Percentiles rank a stretch among this genome's conserved stretches.
Evolutionary conservation across 2,329 filamentous ascomycete genomes (phyloP).

Genomic region (Lizonia empirigonia): DNA sequence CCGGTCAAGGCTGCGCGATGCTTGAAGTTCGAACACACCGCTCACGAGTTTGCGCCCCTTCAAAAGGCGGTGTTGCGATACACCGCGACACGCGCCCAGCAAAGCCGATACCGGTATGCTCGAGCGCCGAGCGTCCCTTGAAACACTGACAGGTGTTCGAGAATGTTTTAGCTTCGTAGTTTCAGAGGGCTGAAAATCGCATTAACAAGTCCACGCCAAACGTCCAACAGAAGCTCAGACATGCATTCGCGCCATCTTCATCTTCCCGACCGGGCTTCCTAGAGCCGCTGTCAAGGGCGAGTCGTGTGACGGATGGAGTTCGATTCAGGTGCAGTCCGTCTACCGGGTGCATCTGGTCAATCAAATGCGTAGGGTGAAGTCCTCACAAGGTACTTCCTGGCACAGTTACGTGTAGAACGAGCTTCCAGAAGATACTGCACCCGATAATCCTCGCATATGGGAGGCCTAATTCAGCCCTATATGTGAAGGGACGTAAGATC

Average conservation of each 20-base stretch:
- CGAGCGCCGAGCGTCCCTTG: conserved; percentile 26
- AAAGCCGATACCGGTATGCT: conserved; percentile 18
- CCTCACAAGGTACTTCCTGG: conserved; percentile 16
- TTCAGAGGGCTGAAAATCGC: conserved; percentile 7
- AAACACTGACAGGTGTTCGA: conserved; percentile 31
- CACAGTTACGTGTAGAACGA: neutral
- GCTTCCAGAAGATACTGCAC: conserved; percentile 10
- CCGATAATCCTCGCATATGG: too few relatives aligned
- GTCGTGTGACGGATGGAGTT: conserved; percentile 13
- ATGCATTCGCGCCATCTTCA: conserved; percentile 13
- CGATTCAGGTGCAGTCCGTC: conserved; percentile 2
- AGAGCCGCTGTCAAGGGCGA: conserved; percentile 13
- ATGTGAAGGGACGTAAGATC: too few relatives aligned
- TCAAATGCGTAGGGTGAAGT: conserved; percentile 18
- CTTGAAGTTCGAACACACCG: conserved; percentile 7
- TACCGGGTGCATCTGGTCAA: conserved; percentile 16
- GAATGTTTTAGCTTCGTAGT: conserved; percentile 21
- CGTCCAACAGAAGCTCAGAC: conserved; percentile 12
- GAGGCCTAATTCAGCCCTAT: too few relatives aligned
- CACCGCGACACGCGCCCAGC: conserved; percentile 12
- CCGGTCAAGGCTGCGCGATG: conserved; percentile 14
- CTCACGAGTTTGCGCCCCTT: conserved; percentile 14
- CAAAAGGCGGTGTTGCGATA: conserved; percentile 18
- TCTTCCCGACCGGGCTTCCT: conserved; percentile 6
- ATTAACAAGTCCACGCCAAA: conserved; percentile 5